Evolutionary conservation across 2,329 filamentous ascomycete species (phyloP).

Genomic region (Byssothecium circinans): DNA sequence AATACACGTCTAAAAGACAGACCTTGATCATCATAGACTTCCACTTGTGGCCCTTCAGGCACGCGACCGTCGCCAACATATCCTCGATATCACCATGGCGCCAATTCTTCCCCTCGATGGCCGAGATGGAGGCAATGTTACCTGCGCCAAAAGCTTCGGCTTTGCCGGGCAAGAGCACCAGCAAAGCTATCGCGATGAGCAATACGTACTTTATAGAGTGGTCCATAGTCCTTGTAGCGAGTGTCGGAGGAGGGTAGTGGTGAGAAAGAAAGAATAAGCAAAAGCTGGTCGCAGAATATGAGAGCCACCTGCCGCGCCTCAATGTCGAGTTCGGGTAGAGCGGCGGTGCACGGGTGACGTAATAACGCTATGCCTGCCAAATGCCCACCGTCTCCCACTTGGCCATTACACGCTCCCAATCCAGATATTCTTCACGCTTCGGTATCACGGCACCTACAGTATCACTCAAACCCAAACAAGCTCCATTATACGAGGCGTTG

Average conservation of each 20-base stretch:
- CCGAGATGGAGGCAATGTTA: constrained; percentile 46
- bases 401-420: no score
- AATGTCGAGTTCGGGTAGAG: not conserved
- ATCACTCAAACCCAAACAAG: no score
- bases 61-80: constrained; percentile 53
- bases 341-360: constrained; percentile 1
- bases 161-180: constrained; percentile 40
- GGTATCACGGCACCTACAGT: no score
- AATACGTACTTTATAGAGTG: constrained; percentile 38
- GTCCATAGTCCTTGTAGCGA: constrained; percentile 28
- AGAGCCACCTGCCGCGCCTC: not conserved
- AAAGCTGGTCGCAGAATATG: not conserved
- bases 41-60: constrained; percentile 47
- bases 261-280: not conserved
- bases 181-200: constrained; percentile 40
- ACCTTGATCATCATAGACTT: constrained; percentile 51
- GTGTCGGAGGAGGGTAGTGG: constrained; percentile 1
- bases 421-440: no score
- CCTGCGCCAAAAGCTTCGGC: constrained; percentile 52
- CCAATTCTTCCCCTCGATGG: constrained; percentile 53
- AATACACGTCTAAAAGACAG: constrained; percentile 1
- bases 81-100: constrained; percentile 58
- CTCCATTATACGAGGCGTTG: no score
- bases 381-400: not conserved
- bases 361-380: not conserved